Conservation (phyloP, 2,329 filamentous ascomycete genomes). For the Penicillium digitatum region DNA sequence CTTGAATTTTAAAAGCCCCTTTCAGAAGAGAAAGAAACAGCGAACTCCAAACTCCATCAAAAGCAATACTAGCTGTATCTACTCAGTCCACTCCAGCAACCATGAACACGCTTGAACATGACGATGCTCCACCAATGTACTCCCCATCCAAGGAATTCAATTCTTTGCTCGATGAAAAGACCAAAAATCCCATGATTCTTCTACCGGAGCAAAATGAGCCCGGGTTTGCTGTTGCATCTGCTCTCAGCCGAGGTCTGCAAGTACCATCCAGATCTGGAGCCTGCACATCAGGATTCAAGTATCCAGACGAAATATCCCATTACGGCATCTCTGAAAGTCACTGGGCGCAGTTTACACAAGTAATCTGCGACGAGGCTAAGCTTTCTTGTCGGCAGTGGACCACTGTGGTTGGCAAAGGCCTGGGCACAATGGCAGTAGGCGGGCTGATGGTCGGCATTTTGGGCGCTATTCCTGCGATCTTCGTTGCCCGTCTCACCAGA, state of each 20-base stretch:
- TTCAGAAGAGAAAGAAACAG: background rate
- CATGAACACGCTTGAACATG: background rate
- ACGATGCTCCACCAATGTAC: conserved; percentile 11
- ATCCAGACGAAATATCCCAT: conserved; percentile 23
- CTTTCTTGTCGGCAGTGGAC: conserved; percentile 31
- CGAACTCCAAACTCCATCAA: background rate
- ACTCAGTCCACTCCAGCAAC: background rate
- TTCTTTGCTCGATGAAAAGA: conserved; percentile 4
- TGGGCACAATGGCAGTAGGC: conserved; percentile 30
- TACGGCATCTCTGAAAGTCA: conserved; percentile 22
- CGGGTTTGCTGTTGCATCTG: conserved; percentile 17
- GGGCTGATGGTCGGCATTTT: conserved; percentile 32
- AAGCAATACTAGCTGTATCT: background rate
- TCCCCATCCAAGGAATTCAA: background rate
- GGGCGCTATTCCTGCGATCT: conserved; percentile 27
- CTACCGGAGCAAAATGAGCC: conserved; percentile 14
- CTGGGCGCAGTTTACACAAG: conserved; percentile 28
- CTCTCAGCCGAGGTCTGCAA: conserved; percentile 29
- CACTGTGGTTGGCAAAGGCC: conserved; percentile 27
- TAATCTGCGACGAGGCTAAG: conserved; percentile 27
- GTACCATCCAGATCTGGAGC: conserved; percentile 26
- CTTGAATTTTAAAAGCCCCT: background rate
- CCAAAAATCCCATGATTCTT: conserved; percentile 10
- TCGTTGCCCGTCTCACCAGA: conserved; percentile 20
- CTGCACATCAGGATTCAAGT: conserved; percentile 32